These are phyloP conservation scores for Linnemannia exigua DNA, from an alignment of 192 early-diverging fungal genomes.

Conservation along the genomic window DNA sequence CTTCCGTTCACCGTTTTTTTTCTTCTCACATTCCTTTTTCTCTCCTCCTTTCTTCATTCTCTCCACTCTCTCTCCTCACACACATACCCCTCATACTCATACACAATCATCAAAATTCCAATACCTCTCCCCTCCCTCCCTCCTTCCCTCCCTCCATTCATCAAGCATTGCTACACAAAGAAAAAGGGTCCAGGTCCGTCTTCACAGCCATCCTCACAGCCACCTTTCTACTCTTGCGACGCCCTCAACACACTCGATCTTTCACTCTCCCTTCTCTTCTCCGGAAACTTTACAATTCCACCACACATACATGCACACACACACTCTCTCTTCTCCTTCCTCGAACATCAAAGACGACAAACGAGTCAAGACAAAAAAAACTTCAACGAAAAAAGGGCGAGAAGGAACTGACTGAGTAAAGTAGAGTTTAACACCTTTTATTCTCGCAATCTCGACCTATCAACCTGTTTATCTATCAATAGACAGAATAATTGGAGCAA, in stretches of 20 bases:
- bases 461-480: neutral
- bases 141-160: neutral
- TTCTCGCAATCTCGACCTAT: neutral
- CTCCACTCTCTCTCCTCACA: neutral
- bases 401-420: too few relatives aligned
- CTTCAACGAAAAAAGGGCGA: neutral
- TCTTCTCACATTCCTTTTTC: neutral
- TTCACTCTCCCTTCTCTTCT: neutral
- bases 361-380: neutral
- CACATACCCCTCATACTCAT: neutral
- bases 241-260: neutral
- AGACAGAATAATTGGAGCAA: neutral
- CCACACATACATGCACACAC: neutral
- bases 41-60: neutral
- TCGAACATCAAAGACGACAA: neutral
- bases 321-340: neutral
- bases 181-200: constrained; percentile 4
- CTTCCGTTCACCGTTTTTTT: neutral
- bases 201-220: neutral
- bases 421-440: neutral
- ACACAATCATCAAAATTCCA: neutral
- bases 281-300: too few relatives aligned
- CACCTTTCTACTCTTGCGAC: too few relatives aligned
- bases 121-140: constrained; percentile 1
- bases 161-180: neutral